phyloP scores from a whole-genome alignment of 2,329 filamentous ascomycete species.

The Stemphylium vesicarium region DNA sequence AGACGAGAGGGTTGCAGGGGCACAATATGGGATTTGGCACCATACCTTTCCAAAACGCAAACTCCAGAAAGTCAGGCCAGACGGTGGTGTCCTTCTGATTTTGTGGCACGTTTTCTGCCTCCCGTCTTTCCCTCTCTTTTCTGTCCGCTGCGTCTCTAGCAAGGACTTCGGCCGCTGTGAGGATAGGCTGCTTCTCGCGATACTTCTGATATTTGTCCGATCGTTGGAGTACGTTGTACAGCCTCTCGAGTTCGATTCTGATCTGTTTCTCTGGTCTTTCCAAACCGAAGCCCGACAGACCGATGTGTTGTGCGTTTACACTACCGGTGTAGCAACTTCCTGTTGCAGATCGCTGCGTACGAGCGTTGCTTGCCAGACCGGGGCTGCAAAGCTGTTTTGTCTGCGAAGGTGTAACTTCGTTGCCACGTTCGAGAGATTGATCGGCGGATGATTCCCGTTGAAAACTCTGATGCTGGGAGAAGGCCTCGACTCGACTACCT shows the following conservation, averaged over 20 bases:
- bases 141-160: slow-evolving; percentile 27
- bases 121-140: slow-evolving; percentile 19
- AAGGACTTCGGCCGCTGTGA: slow-evolving; percentile 25
- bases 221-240: slow-evolving; percentile 38
- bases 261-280: slow-evolving; percentile 41
- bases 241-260: slow-evolving; percentile 32
- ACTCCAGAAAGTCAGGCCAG: slow-evolving; percentile 57
- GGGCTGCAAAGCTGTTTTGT: slow-evolving; percentile 43
- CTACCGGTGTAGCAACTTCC: slow-evolving; percentile 38
- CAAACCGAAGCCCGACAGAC: slow-evolving; percentile 22
- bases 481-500: slow-evolving; percentile 26
- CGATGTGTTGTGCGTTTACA: slow-evolving; percentile 30
- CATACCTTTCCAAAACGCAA: slow-evolving; percentile 57
- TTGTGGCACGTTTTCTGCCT: slow-evolving; percentile 23
- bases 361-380: slow-evolving; percentile 36
- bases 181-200: slow-evolving; percentile 48
- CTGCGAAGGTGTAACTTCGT: slow-evolving; percentile 18
- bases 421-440: slow-evolving; percentile 41
- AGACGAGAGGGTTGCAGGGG: too few relatives aligned
- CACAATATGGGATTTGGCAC: not conserved
- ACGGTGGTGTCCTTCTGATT: slow-evolving; percentile 46
- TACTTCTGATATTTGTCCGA: slow-evolving; percentile 56
- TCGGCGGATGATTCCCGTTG: slow-evolving; percentile 54
- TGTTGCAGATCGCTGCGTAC: slow-evolving; percentile 23
- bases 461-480: slow-evolving; percentile 33